phyloP scores from a whole-genome alignment of 345 rosid species.

The Arabidopsis suecica region DNA sequence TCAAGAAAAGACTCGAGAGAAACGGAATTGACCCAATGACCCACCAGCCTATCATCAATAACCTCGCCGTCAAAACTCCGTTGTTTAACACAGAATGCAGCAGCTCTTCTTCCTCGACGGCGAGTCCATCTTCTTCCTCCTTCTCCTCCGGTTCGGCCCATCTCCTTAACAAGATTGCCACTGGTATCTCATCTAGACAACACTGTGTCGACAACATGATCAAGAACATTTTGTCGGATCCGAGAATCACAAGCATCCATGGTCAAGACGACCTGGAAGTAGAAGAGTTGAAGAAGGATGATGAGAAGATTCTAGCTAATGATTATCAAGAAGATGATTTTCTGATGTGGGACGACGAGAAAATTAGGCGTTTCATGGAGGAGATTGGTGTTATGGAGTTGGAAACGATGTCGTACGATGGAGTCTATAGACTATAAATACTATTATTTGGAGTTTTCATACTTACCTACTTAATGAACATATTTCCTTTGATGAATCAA shows the following conservation, averaged over 20 bases:
- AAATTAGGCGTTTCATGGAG: conserved; percentile 23
- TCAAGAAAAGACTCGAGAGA: conserved; percentile 42
- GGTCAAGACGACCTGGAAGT: background rate
- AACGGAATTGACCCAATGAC: conserved; percentile 38
- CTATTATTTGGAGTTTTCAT: background rate
- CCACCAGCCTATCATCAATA: conserved; percentile 16
- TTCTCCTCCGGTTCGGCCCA: conserved; percentile 6
- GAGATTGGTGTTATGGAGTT: conserved; percentile 7
- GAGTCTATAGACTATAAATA: background rate
- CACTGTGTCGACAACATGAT: conserved; percentile 12
- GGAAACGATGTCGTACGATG: conserved; percentile 1
- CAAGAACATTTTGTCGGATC: conserved; percentile 34
- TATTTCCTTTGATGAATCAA: background rate
- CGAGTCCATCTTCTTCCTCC: conserved; percentile 12
- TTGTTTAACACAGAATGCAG: background rate
- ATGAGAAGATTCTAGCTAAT: background rate
- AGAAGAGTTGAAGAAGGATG: conserved; percentile 13
- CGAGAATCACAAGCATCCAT: background rate
- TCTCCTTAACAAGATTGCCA: conserved; percentile 34
- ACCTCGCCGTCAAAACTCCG: background rate
- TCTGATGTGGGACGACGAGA: conserved; percentile 25
- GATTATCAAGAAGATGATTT: conserved; percentile 20
- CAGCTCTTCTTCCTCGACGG: conserved; percentile 5
- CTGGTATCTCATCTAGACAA: conserved; percentile 19
- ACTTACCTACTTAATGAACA: background rate